Percentiles rank a stretch among this genome's conserved stretches.
These are phyloP conservation scores for Bjerkandera adusta DNA, from an alignment of 1,284 basidiomycete species.

Conservation along the genomic window DNA sequence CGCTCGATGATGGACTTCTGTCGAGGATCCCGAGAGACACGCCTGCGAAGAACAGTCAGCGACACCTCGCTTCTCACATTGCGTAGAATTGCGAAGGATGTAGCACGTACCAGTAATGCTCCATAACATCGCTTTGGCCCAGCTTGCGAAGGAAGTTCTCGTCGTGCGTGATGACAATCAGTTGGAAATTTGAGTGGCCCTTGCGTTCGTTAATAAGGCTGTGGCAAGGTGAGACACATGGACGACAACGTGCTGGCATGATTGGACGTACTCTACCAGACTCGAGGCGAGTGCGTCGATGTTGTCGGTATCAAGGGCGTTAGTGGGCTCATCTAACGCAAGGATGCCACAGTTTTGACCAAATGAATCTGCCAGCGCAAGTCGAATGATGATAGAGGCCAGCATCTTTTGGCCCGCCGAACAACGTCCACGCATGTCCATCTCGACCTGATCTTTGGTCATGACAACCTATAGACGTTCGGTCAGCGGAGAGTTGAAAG, in stretches of 20 bases:
- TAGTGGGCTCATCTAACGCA: conserved; percentile 97
- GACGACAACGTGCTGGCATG: no score
- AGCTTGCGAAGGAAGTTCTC: conserved; percentile 85
- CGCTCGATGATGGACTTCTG: conserved; percentile 76
- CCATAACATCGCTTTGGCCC: conserved; percentile 85
- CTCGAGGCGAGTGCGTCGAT: conserved; percentile 92
- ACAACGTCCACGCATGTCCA: conserved; percentile 99
- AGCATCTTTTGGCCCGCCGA: conserved; percentile 99
- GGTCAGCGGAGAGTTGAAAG: conserved; percentile 16
- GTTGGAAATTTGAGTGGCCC: conserved; percentile 90
- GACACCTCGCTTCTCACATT: background rate
- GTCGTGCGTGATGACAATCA: conserved; percentile 97
- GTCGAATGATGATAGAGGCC: conserved; percentile 97
- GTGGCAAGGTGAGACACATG: conserved; percentile 10
- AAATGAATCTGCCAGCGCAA: conserved; percentile 98
- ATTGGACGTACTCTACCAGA: conserved; percentile 87
- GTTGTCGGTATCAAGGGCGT: conserved; percentile 95
- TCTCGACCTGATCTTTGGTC: conserved; percentile 98
- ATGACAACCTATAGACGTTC: conserved; percentile 78
- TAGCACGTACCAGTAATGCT: conserved; percentile 84
- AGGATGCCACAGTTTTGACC: conserved; percentile 97
- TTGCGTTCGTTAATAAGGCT: conserved; percentile 93
- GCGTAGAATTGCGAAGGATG: background rate
- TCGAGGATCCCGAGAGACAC: conserved; percentile 54
- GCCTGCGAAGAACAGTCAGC: conserved; percentile 38